phyloP scores from a whole-genome alignment of 2,329 filamentous ascomycete genomes.

The Phoma sp. region DNA sequence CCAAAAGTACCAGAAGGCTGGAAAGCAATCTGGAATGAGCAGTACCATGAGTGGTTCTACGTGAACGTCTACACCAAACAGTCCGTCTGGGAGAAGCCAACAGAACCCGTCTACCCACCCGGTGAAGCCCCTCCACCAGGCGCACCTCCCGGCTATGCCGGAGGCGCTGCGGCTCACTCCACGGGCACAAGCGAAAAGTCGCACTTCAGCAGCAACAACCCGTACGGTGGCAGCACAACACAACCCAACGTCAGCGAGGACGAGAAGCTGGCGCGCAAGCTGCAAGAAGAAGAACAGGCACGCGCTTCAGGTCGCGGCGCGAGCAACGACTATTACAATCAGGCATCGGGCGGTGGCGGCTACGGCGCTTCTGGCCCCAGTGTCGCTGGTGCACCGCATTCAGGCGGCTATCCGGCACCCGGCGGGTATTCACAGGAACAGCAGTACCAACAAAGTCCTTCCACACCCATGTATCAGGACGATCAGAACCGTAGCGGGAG shows the following conservation, averaged over 20 bases:
- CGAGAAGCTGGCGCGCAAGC: conserved; percentile 72
- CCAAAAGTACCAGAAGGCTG: conserved; percentile 76
- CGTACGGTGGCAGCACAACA: conserved; percentile 56
- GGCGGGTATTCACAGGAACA: conserved; percentile 32
- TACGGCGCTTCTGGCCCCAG: conserved; percentile 15
- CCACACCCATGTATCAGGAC: conserved; percentile 20
- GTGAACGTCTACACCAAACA: conserved; percentile 86
- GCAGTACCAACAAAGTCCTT: conserved; percentile 22
- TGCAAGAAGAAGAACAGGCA: conserved; percentile 85
- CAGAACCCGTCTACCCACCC: conserved; percentile 66
- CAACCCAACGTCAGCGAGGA: conserved; percentile 63
- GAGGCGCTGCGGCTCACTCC: conserved; percentile 42
- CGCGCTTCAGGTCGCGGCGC: conserved; percentile 54
- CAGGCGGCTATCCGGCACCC: conserved; percentile 3
- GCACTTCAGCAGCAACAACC: conserved; percentile 66
- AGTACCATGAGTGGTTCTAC: conserved; percentile 94
- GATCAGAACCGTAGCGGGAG: conserved; percentile 48
- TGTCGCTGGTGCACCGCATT: conserved; percentile 3
- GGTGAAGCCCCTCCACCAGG: conserved; percentile 70
- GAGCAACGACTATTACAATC: conserved; percentile 56
- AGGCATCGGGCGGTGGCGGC: conserved; percentile 12
- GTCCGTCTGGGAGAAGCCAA: conserved; percentile 89
- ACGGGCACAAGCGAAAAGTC: conserved; percentile 54
- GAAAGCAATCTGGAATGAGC: conserved; percentile 81
- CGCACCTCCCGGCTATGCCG: conserved; percentile 50